A percentile compares a stretch with the other conserved stretches of the same genome.
Conservation (phyloP, 1,139 yeast genomes). For the Lodderomyces metapsilosis region DNA sequence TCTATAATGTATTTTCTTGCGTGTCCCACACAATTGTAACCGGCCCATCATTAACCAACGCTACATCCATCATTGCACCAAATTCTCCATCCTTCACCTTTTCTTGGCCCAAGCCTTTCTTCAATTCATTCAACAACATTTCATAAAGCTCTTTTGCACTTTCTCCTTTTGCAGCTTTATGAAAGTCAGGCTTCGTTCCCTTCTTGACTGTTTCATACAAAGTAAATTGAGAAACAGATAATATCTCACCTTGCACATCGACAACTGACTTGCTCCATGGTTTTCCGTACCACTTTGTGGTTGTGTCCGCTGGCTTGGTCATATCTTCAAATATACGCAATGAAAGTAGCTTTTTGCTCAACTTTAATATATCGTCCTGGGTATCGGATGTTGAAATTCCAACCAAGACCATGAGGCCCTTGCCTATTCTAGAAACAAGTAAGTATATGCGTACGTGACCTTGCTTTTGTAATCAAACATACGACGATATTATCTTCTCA, state of each 20-base stretch:
- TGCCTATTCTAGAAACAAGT: conserved; percentile 47
- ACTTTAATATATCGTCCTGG: conserved; percentile 61
- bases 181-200: conserved; percentile 94
- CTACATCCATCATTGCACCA: conserved; percentile 97
- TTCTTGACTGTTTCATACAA: conserved; percentile 78
- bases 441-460: background rate
- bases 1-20: conserved; percentile 24
- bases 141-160: conserved; percentile 67
- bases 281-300: conserved; percentile 59
- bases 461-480: conserved; percentile 26
- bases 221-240: conserved; percentile 83
- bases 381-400: conserved; percentile 83
- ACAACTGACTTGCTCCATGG: conserved; percentile 43
- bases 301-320: conserved; percentile 26
- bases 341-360: conserved; percentile 65
- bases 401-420: conserved; percentile 77
- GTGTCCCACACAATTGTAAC: conserved; percentile 76
- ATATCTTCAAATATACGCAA: conserved; percentile 72
- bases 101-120: conserved; percentile 54
- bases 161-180: conserved; percentile 81
- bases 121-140: conserved; percentile 51
- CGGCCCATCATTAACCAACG: conserved; percentile 81
- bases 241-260: conserved; percentile 31
- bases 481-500: conserved; percentile 63
- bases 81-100: conserved; percentile 83